A percentile compares a stretch with the other conserved stretches of the same genome.
These are phyloP conservation scores for Fraxinus baroniana DNA, from an alignment of 305 asterid genomes.

Conservation along the genomic window DNA sequence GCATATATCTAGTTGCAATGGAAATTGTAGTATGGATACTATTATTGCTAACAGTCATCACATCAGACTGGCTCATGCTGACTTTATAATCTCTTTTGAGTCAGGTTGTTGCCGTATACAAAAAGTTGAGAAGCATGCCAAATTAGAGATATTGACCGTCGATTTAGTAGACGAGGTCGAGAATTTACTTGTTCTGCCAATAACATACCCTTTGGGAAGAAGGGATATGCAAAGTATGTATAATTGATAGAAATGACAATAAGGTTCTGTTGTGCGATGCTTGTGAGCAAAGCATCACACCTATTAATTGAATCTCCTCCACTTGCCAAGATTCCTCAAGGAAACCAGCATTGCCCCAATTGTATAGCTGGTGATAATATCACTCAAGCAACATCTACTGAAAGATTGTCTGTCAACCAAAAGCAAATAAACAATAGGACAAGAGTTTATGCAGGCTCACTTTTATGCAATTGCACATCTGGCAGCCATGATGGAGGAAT, in stretches of 20 bases:
- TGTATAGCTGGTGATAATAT: background rate
- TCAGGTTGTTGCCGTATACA: constrained; percentile 22
- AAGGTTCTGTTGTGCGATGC: constrained; percentile 20
- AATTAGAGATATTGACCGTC: background rate
- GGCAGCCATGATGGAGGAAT: constrained; percentile 12
- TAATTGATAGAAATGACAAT: constrained; percentile 4
- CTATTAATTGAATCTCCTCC: constrained; percentile 24
- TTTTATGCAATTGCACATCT: background rate
- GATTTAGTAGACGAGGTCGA: background rate
- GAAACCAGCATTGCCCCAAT: constrained; percentile 20
- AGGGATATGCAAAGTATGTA: constrained; percentile 25
- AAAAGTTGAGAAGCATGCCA: background rate
- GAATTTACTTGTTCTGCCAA: background rate
- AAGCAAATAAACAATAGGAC: background rate
- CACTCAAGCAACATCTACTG: background rate
- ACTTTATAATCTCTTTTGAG: background rate
- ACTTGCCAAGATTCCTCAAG: constrained; percentile 14
- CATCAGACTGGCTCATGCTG: background rate
- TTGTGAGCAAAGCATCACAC: constrained; percentile 29
- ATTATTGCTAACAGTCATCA: background rate
- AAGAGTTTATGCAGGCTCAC: background rate
- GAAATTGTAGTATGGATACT: background rate
- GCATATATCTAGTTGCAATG: background rate
- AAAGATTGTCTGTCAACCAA: background rate
- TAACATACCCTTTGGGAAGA: constrained; percentile 19